Conservation (phyloP, 108 stramenopile genomes). For the Nannochloropsis salina region DNA sequence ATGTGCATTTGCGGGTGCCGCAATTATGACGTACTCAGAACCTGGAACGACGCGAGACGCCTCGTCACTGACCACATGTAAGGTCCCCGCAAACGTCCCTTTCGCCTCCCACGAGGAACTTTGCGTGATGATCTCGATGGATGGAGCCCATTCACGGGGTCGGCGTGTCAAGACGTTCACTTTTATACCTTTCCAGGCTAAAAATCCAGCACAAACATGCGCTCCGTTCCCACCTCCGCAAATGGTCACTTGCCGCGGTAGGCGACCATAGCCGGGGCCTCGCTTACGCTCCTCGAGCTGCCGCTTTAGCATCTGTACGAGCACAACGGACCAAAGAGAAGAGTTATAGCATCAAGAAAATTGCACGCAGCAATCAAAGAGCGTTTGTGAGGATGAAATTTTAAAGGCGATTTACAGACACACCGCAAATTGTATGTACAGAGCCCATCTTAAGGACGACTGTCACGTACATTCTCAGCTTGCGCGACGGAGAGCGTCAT, state of each 20-base stretch:
- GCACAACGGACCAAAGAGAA: no score
- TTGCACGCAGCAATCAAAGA: no score
- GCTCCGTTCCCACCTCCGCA: constrained; percentile 56
- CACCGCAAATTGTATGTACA: no score
- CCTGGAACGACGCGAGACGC: constrained; percentile 43
- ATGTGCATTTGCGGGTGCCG: constrained; percentile 52
- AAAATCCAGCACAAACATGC: constrained; percentile 48
- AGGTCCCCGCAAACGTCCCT: constrained; percentile 40
- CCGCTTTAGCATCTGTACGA: background rate
- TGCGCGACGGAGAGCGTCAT: constrained; percentile 40
- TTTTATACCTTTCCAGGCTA: constrained; percentile 47
- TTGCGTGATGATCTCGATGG: constrained; percentile 44
- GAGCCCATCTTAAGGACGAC: no score
- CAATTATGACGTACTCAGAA: constrained; percentile 49
- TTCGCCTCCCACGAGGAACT: constrained; percentile 49
- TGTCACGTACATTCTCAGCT: constrained; percentile 15
- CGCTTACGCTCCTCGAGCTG: constrained; percentile 21
- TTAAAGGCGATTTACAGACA: no score
- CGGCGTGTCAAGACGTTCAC: constrained; percentile 53
- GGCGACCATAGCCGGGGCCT: constrained; percentile 26
- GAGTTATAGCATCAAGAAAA: no score
- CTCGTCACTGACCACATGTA: constrained; percentile 41
- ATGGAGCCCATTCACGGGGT: constrained; percentile 35
- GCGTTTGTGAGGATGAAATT: no score
- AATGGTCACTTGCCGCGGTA: constrained; percentile 45